Conservation (phyloP, 2,329 filamentous ascomycete genomes). For the Alternaria brassicae region DNA sequence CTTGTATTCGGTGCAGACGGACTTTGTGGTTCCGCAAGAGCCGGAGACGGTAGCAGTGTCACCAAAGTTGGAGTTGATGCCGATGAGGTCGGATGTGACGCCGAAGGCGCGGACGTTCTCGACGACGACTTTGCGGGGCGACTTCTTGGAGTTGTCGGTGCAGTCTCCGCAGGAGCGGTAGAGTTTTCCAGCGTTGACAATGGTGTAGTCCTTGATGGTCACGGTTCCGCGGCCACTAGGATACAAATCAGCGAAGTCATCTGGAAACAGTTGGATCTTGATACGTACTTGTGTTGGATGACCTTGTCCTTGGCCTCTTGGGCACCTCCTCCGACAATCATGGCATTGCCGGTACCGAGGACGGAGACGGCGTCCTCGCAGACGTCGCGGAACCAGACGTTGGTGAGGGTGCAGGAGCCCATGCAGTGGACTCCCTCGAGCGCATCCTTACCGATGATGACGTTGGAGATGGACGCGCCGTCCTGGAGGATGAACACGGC, state of each 20-base stretch:
- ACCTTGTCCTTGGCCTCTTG: slow-evolving; percentile 46
- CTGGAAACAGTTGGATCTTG: slow-evolving; percentile 9
- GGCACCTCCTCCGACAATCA: slow-evolving; percentile 49
- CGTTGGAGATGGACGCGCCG: slow-evolving; percentile 60
- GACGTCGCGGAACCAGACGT: slow-evolving; percentile 38
- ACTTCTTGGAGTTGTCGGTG: slow-evolving; percentile 54
- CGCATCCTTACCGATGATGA: slow-evolving; percentile 61
- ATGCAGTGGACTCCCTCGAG: slow-evolving; percentile 60
- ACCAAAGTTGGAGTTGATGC: slow-evolving; percentile 59
- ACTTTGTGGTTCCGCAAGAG: slow-evolving; percentile 39
- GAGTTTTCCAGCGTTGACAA: slow-evolving; percentile 57
- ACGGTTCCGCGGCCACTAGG: slow-evolving; percentile 4
- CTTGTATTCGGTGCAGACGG: slow-evolving; percentile 34
- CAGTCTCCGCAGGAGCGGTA: slow-evolving; percentile 57
- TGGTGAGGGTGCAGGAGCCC: slow-evolving; percentile 55
- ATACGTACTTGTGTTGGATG: slow-evolving; percentile 46
- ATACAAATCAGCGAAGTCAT: not conserved
- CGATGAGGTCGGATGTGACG: slow-evolving; percentile 51
- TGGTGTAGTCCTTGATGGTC: slow-evolving; percentile 46
- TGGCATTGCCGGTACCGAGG: slow-evolving; percentile 36
- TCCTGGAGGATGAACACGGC: slow-evolving; percentile 61
- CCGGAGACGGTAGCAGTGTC: slow-evolving; percentile 56
- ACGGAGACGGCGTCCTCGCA: slow-evolving; percentile 46
- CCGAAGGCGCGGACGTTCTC: slow-evolving; percentile 51
- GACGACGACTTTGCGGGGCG: slow-evolving; percentile 53